phyloP scores from a whole-genome alignment of 768 basidiomycete genomes.

The Rhizopogon salebrosus region DNA sequence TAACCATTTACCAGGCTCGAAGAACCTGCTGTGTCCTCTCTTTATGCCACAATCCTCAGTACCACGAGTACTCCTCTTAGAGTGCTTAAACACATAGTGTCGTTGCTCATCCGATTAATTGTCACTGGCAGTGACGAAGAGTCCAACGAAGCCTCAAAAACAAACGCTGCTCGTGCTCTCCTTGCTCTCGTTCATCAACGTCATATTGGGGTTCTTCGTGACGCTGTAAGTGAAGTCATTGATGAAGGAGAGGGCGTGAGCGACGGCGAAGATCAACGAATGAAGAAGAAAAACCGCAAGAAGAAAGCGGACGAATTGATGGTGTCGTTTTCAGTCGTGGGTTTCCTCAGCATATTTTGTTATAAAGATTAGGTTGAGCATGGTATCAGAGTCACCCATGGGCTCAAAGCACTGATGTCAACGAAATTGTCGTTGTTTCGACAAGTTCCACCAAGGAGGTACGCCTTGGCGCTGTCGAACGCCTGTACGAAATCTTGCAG shows the following conservation, averaged over 20 bases:
- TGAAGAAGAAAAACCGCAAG: conserved; percentile 26
- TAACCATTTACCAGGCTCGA: conserved; percentile 21
- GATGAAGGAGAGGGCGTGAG: conserved; percentile 13
- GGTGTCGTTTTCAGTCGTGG: conserved; percentile 54
- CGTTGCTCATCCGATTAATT: conserved; percentile 18
- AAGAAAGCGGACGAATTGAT: conserved; percentile 49
- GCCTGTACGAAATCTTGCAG: conserved; percentile 39
- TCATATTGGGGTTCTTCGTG: conserved; percentile 46
- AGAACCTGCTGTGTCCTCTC: conserved; percentile 19
- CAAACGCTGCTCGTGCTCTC: conserved; percentile 26
- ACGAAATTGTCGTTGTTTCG: conserved; percentile 48
- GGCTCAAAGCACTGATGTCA: conserved; percentile 28
- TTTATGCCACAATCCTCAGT: conserved; percentile 29
- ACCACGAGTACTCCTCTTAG: conserved; percentile 13
- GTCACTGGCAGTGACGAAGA: conserved; percentile 3
- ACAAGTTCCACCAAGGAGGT: conserved; percentile 56
- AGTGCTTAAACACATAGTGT: conserved; percentile 18
- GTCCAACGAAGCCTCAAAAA: background rate
- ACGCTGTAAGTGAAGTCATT: conserved; percentile 33
- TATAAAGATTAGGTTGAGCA: background rate
- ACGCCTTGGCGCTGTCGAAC: conserved; percentile 55
- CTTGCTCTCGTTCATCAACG: conserved; percentile 64
- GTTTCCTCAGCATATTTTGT: conserved; percentile 3
- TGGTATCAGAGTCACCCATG: conserved; percentile 17
- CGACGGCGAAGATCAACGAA: conserved; percentile 14